Percentiles rank a stretch among this genome's conserved stretches.
phyloP scores from a whole-genome alignment of 768 basidiomycete genomes.

The Neoboletus subvelutipes region DNA sequence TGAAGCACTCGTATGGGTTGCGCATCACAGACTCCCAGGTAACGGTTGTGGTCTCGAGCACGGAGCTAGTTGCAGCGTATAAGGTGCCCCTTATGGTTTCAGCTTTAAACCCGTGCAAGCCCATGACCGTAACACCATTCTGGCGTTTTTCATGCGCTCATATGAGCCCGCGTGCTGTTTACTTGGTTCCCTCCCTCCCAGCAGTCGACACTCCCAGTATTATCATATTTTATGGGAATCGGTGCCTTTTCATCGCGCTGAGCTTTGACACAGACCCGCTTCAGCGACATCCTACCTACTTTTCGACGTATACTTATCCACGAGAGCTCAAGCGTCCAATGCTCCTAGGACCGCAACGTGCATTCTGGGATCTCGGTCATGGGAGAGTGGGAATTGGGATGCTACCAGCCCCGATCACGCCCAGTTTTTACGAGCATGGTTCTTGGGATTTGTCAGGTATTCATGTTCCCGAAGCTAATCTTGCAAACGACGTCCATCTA shows the following conservation, averaged over 20 bases:
- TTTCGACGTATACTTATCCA: conserved; percentile 11
- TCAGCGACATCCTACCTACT: conserved; percentile 12
- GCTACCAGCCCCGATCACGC: background rate
- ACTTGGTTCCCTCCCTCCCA: conserved; percentile 13
- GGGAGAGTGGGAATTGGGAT: background rate
- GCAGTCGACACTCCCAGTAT: conserved; percentile 9
- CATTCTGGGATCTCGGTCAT: background rate
- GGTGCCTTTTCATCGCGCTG: conserved; percentile 7
- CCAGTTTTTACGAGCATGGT: background rate
- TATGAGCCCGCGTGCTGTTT: conserved; percentile 7
- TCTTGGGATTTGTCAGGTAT: background rate
- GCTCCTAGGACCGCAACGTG: background rate
- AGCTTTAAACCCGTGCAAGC: background rate
- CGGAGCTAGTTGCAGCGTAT: conserved; percentile 6
- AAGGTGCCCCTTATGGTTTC: background rate
- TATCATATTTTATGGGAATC: conserved; percentile 7
- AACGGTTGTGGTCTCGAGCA: conserved; percentile 5
- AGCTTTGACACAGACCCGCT: background rate
- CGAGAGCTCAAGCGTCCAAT: background rate
- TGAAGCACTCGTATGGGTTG: conserved; percentile 7
- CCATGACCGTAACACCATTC: background rate
- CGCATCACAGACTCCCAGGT: conserved; percentile 9
- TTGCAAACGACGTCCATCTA: background rate
- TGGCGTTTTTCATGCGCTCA: conserved; percentile 5
- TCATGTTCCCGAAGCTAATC: background rate